Evolutionary conservation across 306 rosid genomes (phyloP).

Genomic region (Sophora flavescens): DNA sequence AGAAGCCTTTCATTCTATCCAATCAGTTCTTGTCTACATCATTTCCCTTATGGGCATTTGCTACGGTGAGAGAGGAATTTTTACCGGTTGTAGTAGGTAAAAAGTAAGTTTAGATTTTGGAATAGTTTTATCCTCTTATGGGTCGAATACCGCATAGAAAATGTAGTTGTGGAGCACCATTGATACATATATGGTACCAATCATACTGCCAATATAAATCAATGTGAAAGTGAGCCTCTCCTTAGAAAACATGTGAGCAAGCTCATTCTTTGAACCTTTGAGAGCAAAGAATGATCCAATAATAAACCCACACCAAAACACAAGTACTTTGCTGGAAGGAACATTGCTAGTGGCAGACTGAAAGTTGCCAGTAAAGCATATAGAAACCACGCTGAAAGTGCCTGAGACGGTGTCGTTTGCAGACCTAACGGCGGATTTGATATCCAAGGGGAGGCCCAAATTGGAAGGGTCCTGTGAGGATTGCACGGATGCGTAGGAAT

Average conservation of each 20-base stretch:
- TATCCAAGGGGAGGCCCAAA: constrained; percentile 73
- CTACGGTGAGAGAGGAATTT: too few relatives aligned
- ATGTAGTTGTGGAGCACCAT: constrained; percentile 95
- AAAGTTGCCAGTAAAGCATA: constrained; percentile 84
- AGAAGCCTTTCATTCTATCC: too few relatives aligned
- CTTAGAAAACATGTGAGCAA: constrained; percentile 85
- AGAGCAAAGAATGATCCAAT: constrained; percentile 96
- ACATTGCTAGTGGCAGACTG: constrained; percentile 89
- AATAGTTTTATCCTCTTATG: too few relatives aligned
- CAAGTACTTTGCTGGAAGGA: constrained; percentile 92
- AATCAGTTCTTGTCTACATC: too few relatives aligned
- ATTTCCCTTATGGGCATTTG: too few relatives aligned
- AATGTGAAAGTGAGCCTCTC: constrained; percentile 94
- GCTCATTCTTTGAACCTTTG: constrained; percentile 88
- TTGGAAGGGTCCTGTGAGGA: constrained; percentile 57
- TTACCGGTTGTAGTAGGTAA: too few relatives aligned
- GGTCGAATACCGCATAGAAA: constrained; percentile 92
- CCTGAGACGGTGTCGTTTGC: constrained; percentile 94
- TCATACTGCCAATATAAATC: constrained; percentile 84
- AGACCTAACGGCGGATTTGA: constrained; percentile 94
- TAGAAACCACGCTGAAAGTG: constrained; percentile 91
- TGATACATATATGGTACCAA: constrained; percentile 92
- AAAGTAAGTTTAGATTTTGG: too few relatives aligned
- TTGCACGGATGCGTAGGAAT: constrained; percentile 79
- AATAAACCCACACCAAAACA: constrained; percentile 93